Base-by-base conservation (phyloP, 306 rosid genomes). In the Heteromeles arbutifolia region DNA sequence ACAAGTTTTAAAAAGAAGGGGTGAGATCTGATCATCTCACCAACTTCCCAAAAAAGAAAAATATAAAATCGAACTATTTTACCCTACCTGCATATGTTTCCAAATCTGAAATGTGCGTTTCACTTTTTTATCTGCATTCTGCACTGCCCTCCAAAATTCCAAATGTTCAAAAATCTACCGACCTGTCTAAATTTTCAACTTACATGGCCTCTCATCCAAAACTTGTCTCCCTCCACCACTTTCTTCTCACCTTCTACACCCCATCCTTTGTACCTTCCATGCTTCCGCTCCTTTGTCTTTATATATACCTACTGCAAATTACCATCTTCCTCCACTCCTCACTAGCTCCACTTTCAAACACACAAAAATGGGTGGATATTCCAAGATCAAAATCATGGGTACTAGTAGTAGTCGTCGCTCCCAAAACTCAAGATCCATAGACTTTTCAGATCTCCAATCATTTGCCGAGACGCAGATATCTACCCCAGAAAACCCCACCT, bases 351-450 rank as follows among this genome's bases (percentile, higher is more conserved):
- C 8, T 50, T 70, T 50, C 62, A 70, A 29, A 70, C 18, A 4
- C 12, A 31, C 63, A 3, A 25, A 26, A 45, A 89, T 85, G 92
- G 84, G 82, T 14, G 84, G 82, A 6, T 88, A 91, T 64, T 82
- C 95, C 6, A 89, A 89, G 79, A 87, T 88, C 54, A 83, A 65
- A 67, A 41, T 41, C 66, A 43, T 45, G 28, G 67, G 62, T 15
- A 13, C 21, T 15, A 17, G 54, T 50, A 50, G 54, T 48, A 48
- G 54, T 4, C 8, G 68, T 4, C 68, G 44, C 22, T 29, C n/a
- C 73, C 81, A 74, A 21, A 86, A 85, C 65, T 84, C 92, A 65
- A 86, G 88, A 89, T 89, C 95, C 68, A 44, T 81, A 4, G 91
- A 86, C 76, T 84, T 84, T 70, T 80, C 89, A 19, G 86, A 86